These are phyloP conservation scores for Phytophthora vignae DNA, from an alignment of 352 stramenopile species.

Conservation along the genomic window DNA sequence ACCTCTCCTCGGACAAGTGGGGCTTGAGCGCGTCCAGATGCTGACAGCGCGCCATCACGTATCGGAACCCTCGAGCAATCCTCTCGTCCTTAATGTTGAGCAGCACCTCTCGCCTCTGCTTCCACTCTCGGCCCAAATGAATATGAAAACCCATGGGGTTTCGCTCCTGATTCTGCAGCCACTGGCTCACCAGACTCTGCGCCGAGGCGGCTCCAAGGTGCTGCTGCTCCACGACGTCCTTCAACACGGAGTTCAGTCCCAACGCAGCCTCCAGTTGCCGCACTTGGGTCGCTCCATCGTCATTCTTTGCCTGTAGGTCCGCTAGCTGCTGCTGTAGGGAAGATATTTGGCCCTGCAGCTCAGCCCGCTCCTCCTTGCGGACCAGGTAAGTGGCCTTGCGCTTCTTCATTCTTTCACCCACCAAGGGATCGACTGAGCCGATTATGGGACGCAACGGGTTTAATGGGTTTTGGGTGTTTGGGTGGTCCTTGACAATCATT, in stretches of 20 bases:
- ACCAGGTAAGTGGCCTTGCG: slow-evolving; percentile 43
- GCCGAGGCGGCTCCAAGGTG: slow-evolving; percentile 14
- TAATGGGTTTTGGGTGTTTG: too few relatives aligned
- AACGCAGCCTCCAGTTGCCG: slow-evolving; percentile 10
- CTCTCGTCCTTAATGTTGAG: slow-evolving; percentile 34
- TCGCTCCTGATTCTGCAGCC: slow-evolving; percentile 6
- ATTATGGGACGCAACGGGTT: too few relatives aligned
- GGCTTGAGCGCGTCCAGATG: slow-evolving; percentile 34
- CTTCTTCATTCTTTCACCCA: slow-evolving; percentile 25
- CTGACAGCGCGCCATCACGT: slow-evolving; percentile 36
- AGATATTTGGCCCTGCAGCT: slow-evolving; percentile 6
- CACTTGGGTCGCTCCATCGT: background rate
- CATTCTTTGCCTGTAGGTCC: background rate
- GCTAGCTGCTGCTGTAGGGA: slow-evolving; percentile 15
- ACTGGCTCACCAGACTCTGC: slow-evolving; percentile 20
- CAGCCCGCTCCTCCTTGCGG: slow-evolving; percentile 45
- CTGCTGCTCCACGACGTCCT: slow-evolving; percentile 11
- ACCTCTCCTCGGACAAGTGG: slow-evolving; percentile 40
- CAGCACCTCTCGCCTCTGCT: slow-evolving; percentile 21
- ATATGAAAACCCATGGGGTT: slow-evolving; percentile 15
- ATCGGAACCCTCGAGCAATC: slow-evolving; percentile 23
- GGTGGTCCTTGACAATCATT: background rate
- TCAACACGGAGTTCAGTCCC: slow-evolving; percentile 15
- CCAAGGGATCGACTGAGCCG: too few relatives aligned
- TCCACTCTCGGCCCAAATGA: slow-evolving; percentile 25